Base-by-base conservation (phyloP, 2,329 filamentous ascomycete genomes). In the Fusarium pininemorale region DNA sequence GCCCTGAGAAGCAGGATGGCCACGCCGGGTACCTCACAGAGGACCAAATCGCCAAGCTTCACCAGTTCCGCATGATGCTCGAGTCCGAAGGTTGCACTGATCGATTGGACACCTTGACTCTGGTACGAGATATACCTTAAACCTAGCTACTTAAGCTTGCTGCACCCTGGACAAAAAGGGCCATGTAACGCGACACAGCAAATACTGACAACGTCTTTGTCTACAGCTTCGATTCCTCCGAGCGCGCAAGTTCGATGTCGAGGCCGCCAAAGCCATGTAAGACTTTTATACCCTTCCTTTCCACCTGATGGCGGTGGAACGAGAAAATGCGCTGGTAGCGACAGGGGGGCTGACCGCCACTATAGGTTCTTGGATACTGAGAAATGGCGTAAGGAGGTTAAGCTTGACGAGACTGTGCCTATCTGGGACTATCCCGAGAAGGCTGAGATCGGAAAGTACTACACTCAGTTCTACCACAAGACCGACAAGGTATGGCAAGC, bases 401-500 rank as follows among this genome's bases (percentile, higher is more conserved):
- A 93, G 73, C 93, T 97, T 38, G 94, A 98, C 84, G 89, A 95
- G 74, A 89, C 94, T 42, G 90, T 96, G 62, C 90, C 90, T 73
- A 92, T 86, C 77, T 98, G 97, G 87, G 91, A 96, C 69, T 98
- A 98, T 86, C 88, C 88, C 73, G 95, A 98, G 89, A 96, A 96
- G 84, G 80, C 89, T 63, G 83, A 96, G 81, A 90, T 99, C 67
- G 94, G 94, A 84, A 87, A 96, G 84, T 98, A 93, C 88, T 99
- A 99, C 86, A 94, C 94, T 54, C 96, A 99, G 86, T 99, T 96
- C 88, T 99, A 99, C 87, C 96, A 99, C 90, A 98, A 98, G 87
- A 96, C 91, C 18, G 94, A 96, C 85, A 95, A 94, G 85, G 91
- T 92, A 82, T 63, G 79, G 38, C 35, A 54, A 45, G 22, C 38